These are phyloP conservation scores for Clathrospora elynae DNA, from an alignment of 2,329 filamentous ascomycete species.

Conservation along the genomic window DNA sequence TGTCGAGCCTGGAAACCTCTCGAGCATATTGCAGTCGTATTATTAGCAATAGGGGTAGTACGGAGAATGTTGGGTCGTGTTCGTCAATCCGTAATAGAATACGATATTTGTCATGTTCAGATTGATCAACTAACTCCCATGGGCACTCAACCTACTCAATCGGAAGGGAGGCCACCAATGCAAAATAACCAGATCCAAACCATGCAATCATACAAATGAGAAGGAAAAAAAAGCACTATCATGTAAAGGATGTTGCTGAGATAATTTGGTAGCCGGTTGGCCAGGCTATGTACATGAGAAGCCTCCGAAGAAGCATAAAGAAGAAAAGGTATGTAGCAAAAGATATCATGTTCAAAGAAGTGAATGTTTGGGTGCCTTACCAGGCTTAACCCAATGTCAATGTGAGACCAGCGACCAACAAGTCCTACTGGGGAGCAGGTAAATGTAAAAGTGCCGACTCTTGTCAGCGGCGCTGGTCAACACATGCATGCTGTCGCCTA, in stretches of 20 bases:
- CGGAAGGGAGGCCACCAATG: slow-evolving; percentile 21
- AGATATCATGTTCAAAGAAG: slow-evolving; percentile 21
- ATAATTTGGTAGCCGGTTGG: too few species aligned
- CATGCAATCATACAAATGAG: slow-evolving; percentile 12
- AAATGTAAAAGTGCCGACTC: slow-evolving; percentile 43
- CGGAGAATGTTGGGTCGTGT: too few species aligned
- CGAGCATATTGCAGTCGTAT: too few species aligned
- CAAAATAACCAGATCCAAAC: slow-evolving; percentile 5
- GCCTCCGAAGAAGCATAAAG: slow-evolving; percentile 16
- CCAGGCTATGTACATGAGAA: slow-evolving; percentile 31
- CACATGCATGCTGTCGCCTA: slow-evolving; percentile 34
- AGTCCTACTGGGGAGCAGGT: slow-evolving; percentile 17
- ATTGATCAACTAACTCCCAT: slow-evolving; percentile 9
- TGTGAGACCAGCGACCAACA: slow-evolving; percentile 50
- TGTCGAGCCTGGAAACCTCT: too few species aligned
- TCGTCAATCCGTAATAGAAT: too few species aligned
- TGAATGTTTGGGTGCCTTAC: slow-evolving; percentile 11
- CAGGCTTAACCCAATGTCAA: slow-evolving; percentile 11
- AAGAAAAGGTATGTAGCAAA: too few species aligned
- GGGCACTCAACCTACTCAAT: slow-evolving; percentile 17
- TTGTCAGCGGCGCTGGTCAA: slow-evolving; percentile 47
- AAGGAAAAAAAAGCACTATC: slow-evolving; percentile 13
- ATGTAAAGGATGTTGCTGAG: too few species aligned
- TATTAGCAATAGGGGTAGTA: too few species aligned
- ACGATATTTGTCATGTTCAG: too few species aligned